A percentile compares a stretch with the other conserved stretches of the same genome.
Evolutionary conservation across 2,329 filamentous ascomycete species (phyloP).

Genomic region (Paraphoma sp.): DNA sequence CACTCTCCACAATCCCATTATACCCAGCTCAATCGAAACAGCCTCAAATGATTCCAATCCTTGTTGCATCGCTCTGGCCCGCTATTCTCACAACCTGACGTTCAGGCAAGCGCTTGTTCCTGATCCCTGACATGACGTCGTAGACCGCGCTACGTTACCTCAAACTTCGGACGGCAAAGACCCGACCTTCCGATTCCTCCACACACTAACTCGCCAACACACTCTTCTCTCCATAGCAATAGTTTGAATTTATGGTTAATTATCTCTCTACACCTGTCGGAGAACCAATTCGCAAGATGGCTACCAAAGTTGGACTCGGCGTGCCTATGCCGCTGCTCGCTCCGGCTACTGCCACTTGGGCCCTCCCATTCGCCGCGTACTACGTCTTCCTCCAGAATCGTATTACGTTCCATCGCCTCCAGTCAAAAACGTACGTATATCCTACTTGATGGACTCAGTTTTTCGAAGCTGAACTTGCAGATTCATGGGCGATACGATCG

Average conservation of each 20-base stretch:
- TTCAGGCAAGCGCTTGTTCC: too few species aligned
- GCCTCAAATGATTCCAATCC: too few species aligned
- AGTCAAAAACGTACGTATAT: slow-evolving; percentile 34
- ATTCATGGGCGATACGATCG: slow-evolving; percentile 33
- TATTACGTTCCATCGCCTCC: slow-evolving; percentile 45
- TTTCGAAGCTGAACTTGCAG: slow-evolving; percentile 11
- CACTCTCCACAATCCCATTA: not conserved
- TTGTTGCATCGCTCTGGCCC: too few species aligned
- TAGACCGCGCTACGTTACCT: not conserved
- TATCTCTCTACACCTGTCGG: slow-evolving; percentile 17
- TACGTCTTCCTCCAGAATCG: slow-evolving; percentile 51
- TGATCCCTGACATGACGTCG: slow-evolving; percentile 2
- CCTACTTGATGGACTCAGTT: not conserved
- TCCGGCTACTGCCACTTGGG: slow-evolving; percentile 49
- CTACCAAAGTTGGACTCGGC: slow-evolving; percentile 41
- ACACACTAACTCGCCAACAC: not conserved
- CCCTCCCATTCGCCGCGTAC: slow-evolving; percentile 51
- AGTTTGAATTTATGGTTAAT: slow-evolving; percentile 14
- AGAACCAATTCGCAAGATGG: slow-evolving; percentile 21
- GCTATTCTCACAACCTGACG: too few species aligned
- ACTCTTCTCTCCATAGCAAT: not conserved
- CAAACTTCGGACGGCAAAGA: not conserved
- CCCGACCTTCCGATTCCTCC: not conserved
- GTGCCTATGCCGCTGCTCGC: slow-evolving; percentile 39
- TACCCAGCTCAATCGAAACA: not conserved